Conservation (phyloP, 202 grass and related monocot genomes). For the Saccharum hybrid region DNA sequence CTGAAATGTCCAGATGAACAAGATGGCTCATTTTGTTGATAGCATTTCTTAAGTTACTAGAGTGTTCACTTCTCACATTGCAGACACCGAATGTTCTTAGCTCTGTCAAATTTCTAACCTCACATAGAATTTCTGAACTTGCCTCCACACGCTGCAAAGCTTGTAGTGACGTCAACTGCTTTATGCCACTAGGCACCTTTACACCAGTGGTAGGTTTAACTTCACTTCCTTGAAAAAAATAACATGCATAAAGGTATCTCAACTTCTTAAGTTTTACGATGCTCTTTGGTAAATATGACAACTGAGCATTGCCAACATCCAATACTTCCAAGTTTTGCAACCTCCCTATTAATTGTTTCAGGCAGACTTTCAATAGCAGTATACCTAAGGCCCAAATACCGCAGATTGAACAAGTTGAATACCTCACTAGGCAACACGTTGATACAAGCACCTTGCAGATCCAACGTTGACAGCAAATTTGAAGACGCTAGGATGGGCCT, state of each 20-base stretch:
- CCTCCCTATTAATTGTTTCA: background rate
- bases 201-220: background rate
- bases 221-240: too few relatives aligned
- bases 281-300: background rate
- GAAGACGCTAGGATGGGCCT: background rate
- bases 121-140: background rate
- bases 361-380: background rate
- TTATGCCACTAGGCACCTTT: background rate
- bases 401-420: background rate
- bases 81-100: conserved; percentile 39
- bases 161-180: background rate
- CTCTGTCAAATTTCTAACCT: too few relatives aligned
- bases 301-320: background rate
- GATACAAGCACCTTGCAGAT: background rate
- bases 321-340: background rate
- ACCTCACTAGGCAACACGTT: background rate
- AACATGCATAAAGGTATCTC: background rate
- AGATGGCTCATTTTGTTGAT: conserved; percentile 43
- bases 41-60: conserved; percentile 18
- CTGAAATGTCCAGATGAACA: background rate
- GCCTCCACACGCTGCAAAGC: background rate
- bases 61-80: conserved; percentile 31
- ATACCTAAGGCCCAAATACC: background rate
- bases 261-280: background rate
- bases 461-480: background rate